Evolutionary conservation across 2,329 filamentous ascomycete species (phyloP), one percentile per base, ranked within the genome.

Genomic region (Hysterium pulicare): DNA sequence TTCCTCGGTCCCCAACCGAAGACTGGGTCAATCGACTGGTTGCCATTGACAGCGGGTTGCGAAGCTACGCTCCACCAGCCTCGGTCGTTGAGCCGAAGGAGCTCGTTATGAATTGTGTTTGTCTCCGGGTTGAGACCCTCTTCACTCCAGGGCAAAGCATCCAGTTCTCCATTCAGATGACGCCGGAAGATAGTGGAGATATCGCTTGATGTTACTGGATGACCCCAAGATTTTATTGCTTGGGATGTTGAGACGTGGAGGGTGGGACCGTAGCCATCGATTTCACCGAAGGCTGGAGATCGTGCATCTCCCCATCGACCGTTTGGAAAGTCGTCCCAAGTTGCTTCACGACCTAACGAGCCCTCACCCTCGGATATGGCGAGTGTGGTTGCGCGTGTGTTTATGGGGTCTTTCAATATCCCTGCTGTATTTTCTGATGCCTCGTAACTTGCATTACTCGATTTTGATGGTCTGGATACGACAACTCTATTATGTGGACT

Each of bases 311-410:
- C 91, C 83, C 91, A 97, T 42, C 91, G 82, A 21, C 91, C 93
- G 72, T 97, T 97, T 49, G 91, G 91, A 67, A 90, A 98, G 58
- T 98, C 93, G 59, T 98, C 93, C 93, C 93, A 98, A 1, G 93
- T 98, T 24, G 93, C 93, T 73, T 97, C 91, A 38, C 93, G 80
- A 9, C 91, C 93, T 5, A 96, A 75, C 3, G 86, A 79, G 19
- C 91, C 93, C 59, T 95, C 86, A 5, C 93, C 91, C 70, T 97
- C 91, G 0, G 90, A 95, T 44, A 96, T 96, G 21, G 90, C 89
- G 8, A 97, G 78, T 1, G 89, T 93, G 64, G 90, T 91, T 43
- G 85, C 84, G 40, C 90, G 81, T 16, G 81, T 83, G 62, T 91
- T 90, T 57, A 91, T 71, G 42, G 55, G 81, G 53, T 83, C 83